Evolutionary conservation across 164 flowering plant species (phyloP).

Genomic region (Sextonia rubra): DNA sequence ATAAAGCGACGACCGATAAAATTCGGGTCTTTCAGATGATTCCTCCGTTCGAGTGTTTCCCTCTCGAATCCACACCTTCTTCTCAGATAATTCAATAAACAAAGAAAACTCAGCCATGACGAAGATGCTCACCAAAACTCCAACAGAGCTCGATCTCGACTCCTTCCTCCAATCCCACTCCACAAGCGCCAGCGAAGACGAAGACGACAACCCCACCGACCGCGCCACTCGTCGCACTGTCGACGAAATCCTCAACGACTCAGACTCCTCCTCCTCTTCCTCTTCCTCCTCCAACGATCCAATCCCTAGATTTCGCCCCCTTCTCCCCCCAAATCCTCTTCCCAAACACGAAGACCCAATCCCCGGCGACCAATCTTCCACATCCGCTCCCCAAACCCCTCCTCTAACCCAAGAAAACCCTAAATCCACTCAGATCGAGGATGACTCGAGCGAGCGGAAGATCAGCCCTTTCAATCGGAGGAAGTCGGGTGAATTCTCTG

Average conservation of each 20-base stretch:
- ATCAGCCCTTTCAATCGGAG: conserved; percentile 11
- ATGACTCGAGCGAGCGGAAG: conserved; percentile 9
- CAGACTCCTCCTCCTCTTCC: conserved; percentile 50
- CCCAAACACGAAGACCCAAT: conserved; percentile 6
- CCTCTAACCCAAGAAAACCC: conserved; percentile 14
- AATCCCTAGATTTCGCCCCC: conserved; percentile 8
- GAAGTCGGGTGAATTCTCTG: conserved; percentile 23
- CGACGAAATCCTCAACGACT: conserved; percentile 78
- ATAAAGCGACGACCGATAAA: too few species aligned
- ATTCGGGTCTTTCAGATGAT: too few species aligned
- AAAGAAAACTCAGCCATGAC: conserved; percentile 7
- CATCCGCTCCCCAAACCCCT: conserved; percentile 9
- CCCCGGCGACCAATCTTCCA: conserved; percentile 17
- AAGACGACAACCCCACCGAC: conserved; percentile 23
- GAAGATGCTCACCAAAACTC: conserved; percentile 15
- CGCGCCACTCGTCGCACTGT: conserved; percentile 41
- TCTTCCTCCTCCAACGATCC: conserved; percentile 23
- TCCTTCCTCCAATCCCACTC: conserved; percentile 45
- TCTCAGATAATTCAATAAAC: too few species aligned
- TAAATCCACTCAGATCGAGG: conserved; percentile 5
- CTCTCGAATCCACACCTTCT: too few species aligned
- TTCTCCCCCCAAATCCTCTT: conserved; percentile 6
- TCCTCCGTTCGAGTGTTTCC: too few species aligned
- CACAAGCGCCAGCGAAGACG: conserved; percentile 24
- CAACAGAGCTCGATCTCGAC: conserved; percentile 67